phyloP scores from a whole-genome alignment of 441 rosid genomes.

The Jatropha podagrica region DNA sequence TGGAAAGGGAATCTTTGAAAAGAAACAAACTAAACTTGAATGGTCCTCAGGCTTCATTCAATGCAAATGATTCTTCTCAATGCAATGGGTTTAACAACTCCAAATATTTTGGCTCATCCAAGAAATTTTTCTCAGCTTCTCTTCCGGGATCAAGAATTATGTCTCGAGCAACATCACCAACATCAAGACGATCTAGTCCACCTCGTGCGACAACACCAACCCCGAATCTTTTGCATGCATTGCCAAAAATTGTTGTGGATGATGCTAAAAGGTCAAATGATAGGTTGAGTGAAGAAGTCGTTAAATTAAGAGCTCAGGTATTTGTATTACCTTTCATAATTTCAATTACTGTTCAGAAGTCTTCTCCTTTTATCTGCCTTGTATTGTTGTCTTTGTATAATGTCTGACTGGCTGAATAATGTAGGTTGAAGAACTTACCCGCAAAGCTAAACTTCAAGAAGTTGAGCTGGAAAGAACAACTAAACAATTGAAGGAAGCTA shows the following conservation, averaged over 20 bases:
- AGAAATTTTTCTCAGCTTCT: conserved; percentile 93
- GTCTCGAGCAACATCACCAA: conserved; percentile 97
- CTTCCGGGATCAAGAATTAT: conserved; percentile 98
- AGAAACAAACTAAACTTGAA: conserved; percentile 75
- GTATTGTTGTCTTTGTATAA: conserved; percentile 19
- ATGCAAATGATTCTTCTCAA: conserved; percentile 75
- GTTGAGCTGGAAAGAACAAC: conserved; percentile 85
- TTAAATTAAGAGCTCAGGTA: conserved; percentile 91
- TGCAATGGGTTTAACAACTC: conserved; percentile 68
- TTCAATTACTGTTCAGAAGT: conserved; percentile 17
- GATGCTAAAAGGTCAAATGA: conserved; percentile 72
- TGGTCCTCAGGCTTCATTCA: conserved; percentile 85
- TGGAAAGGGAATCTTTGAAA: conserved; percentile 56
- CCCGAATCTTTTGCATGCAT: conserved; percentile 67
- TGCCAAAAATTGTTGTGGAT: conserved; percentile 66
- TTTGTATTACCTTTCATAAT: conserved; percentile 3
- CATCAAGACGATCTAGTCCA: conserved; percentile 88
- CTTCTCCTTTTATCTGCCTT: conserved; percentile 41
- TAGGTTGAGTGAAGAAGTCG: conserved; percentile 69
- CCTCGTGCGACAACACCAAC: conserved; percentile 97
- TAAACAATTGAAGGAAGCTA: conserved; percentile 84
- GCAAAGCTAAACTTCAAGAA: conserved; percentile 81
- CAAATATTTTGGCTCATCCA: conserved; percentile 88
- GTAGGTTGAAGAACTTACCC: conserved; percentile 88
- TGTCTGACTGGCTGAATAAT: conserved; percentile 27